A percentile compares a stretch with the other conserved stretches of the same genome.
These are phyloP conservation scores for Bombardia bombarda DNA, from an alignment of 495 filamentous ascomycete genomes.

Conservation along the genomic window DNA sequence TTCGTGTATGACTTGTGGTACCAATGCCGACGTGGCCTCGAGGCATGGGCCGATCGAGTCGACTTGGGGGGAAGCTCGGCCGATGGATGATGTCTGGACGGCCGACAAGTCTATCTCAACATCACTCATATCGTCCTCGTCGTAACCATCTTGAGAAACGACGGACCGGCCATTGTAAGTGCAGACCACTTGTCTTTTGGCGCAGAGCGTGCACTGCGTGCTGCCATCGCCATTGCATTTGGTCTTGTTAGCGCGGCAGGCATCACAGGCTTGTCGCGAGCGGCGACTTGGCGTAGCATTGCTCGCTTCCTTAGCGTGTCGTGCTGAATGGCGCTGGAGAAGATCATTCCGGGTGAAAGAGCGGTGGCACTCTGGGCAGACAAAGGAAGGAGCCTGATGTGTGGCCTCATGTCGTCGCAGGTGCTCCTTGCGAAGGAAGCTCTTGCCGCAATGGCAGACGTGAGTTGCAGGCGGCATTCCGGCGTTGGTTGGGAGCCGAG, in stretches of 20 bases:
- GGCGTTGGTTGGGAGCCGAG: background rate
- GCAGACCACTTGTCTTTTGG: conserved; percentile 15
- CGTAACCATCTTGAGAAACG: background rate
- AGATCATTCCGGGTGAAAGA: no score
- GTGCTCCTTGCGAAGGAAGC: conserved; percentile 23
- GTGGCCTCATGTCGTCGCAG: conserved; percentile 19
- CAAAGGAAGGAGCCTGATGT: conserved; percentile 12
- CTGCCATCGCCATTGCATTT: conserved; percentile 20
- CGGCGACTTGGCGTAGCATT: background rate
- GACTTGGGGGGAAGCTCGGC: no score
- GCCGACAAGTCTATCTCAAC: background rate
- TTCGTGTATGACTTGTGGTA: no score
- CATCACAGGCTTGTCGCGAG: conserved; percentile 13
- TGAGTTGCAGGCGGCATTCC: background rate
- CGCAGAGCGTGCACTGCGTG: conserved; percentile 19
- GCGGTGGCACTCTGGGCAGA: no score
- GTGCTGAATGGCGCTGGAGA: conserved; percentile 7
- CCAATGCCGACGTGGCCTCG: no score
- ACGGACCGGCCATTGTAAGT: conserved; percentile 7
- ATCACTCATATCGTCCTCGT: background rate
- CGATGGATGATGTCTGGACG: no score
- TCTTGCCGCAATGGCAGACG: conserved; percentile 18
- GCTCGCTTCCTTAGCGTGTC: background rate
- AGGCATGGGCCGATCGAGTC: no score
- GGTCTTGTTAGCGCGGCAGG: conserved; percentile 20